phyloP scores from a whole-genome alignment of 768 basidiomycete genomes.

The Boletus reticulatus region DNA sequence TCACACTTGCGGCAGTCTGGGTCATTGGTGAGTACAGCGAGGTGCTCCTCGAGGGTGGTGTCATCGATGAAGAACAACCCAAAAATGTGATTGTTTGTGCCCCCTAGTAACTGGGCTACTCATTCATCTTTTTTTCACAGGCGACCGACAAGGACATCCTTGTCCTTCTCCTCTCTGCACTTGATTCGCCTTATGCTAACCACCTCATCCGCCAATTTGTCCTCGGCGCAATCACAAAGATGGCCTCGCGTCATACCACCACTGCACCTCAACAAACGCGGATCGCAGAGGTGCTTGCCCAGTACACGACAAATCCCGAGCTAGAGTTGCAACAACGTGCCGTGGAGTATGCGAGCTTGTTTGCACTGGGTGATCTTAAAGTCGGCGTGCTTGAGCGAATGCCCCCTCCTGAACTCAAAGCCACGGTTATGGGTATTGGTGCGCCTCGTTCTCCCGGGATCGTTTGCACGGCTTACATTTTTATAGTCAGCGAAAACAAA shows the following conservation, averaged over 20 bases:
- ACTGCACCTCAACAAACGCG: conserved; percentile 69
- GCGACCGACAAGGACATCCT: conserved; percentile 80
- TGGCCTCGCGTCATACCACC: conserved; percentile 76
- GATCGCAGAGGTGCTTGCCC: conserved; percentile 72
- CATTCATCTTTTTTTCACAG: conserved; percentile 34
- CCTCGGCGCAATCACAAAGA: conserved; percentile 85
- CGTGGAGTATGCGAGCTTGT: conserved; percentile 90
- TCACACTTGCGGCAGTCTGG: conserved; percentile 94
- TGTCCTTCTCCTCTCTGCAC: conserved; percentile 80
- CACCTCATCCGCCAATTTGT: conserved; percentile 90
- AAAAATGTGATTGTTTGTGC: conserved; percentile 48
- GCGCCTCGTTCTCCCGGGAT: conserved; percentile 23
- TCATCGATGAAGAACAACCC: conserved; percentile 73
- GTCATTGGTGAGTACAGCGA: conserved; percentile 97
- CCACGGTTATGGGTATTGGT: conserved; percentile 95
- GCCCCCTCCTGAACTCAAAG: conserved; percentile 98
- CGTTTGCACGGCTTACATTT: conserved; percentile 1
- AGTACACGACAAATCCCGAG: conserved; percentile 85
- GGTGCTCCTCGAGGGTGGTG: conserved; percentile 79
- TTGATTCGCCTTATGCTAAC: conserved; percentile 94
- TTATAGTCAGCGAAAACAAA: conserved; percentile 88
- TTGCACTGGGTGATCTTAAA: conserved; percentile 70
- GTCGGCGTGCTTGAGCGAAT: conserved; percentile 93
- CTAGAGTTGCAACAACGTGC: conserved; percentile 95
- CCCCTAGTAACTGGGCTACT: neutral